Evolutionary conservation across 2,329 filamentous ascomycete genomes (phyloP).

Genomic region (Helicocarpus griseus): DNA sequence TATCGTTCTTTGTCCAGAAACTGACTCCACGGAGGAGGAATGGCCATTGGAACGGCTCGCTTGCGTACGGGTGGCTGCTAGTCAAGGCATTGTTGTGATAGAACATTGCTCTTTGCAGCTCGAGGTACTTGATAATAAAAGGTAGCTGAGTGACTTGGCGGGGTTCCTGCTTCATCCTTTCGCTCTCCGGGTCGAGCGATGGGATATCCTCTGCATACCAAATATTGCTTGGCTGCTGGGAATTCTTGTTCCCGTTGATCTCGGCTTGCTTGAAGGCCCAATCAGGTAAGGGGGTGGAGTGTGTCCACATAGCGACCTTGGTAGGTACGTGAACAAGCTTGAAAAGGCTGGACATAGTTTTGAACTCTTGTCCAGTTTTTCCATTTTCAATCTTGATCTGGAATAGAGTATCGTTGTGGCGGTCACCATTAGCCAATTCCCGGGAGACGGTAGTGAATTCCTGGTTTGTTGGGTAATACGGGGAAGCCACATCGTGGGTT

Average conservation of each 20-base stretch:
- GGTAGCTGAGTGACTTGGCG: slow-evolving; percentile 73
- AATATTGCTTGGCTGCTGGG: slow-evolving; percentile 78
- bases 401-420: slow-evolving; percentile 83
- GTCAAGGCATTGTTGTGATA: slow-evolving; percentile 98
- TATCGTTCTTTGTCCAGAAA: slow-evolving; percentile 98
- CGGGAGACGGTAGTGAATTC: slow-evolving; percentile 80
- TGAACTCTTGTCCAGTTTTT: slow-evolving; percentile 74
- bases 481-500: slow-evolving; percentile 94
- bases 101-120: slow-evolving; percentile 97
- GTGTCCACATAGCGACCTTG: slow-evolving; percentile 99
- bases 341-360: slow-evolving; percentile 84
- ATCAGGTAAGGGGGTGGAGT: slow-evolving; percentile 86
- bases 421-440: slow-evolving; percentile 62
- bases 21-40: slow-evolving; percentile 95
- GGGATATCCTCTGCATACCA: slow-evolving; percentile 91
- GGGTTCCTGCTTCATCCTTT: slow-evolving; percentile 64
- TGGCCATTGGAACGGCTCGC: slow-evolving; percentile 92
- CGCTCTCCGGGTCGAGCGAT: slow-evolving; percentile 61
- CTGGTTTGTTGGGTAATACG: slow-evolving; percentile 94
- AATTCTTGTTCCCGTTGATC: slow-evolving; percentile 98
- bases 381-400: slow-evolving; percentile 83
- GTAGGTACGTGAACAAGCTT: slow-evolving; percentile 90
- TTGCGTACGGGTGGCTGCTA: slow-evolving; percentile 91
- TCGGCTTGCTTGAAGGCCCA: slow-evolving; percentile 97
- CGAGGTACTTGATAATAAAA: slow-evolving; percentile 90